Conservation (phyloP, 1,284 basidiomycete species). For the Leccinum subrobustum region DNA sequence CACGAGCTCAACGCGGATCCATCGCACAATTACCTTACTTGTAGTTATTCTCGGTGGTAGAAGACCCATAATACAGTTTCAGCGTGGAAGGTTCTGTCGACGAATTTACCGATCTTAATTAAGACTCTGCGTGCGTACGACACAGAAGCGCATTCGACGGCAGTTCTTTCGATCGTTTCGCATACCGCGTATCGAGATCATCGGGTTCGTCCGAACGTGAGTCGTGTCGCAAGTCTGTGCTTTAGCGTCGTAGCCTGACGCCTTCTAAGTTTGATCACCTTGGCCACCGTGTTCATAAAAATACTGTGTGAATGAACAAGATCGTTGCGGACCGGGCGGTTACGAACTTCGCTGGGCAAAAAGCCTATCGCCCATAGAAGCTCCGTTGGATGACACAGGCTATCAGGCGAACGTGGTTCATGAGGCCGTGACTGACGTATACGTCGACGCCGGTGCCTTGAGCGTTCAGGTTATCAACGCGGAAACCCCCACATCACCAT, state of each 20-base stretch:
- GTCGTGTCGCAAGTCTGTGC: constrained; percentile 1
- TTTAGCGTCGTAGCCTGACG: constrained; percentile 8
- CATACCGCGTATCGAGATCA: constrained; percentile 10
- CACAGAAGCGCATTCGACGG: not conserved
- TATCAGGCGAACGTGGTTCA: not conserved
- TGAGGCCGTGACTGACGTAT: not conserved
- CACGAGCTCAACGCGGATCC: constrained; percentile 4
- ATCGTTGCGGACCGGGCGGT: not conserved
- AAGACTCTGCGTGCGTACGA: not conserved
- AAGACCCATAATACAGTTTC: constrained; percentile 20
- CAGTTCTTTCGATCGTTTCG: constrained; percentile 1
- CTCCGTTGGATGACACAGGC: not conserved
- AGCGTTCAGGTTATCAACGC: not conserved
- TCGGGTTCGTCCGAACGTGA: constrained; percentile 10
- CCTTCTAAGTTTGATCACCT: constrained; percentile 12
- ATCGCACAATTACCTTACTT: constrained; percentile 23
- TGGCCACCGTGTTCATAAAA: constrained; percentile 5
- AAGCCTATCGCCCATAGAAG: not conserved
- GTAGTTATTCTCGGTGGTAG: constrained; percentile 21
- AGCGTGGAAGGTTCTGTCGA: not conserved
- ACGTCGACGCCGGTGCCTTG: no score
- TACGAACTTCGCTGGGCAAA: not conserved
- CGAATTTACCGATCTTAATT: not conserved
- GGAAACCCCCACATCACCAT: not conserved
- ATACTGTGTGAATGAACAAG: constrained; percentile 3